A percentile compares a stretch with the other conserved stretches of the same genome.
These are phyloP conservation scores for Flaveria trinervia DNA, from an alignment of 129 eudicot genomes.

Conservation along the genomic window DNA sequence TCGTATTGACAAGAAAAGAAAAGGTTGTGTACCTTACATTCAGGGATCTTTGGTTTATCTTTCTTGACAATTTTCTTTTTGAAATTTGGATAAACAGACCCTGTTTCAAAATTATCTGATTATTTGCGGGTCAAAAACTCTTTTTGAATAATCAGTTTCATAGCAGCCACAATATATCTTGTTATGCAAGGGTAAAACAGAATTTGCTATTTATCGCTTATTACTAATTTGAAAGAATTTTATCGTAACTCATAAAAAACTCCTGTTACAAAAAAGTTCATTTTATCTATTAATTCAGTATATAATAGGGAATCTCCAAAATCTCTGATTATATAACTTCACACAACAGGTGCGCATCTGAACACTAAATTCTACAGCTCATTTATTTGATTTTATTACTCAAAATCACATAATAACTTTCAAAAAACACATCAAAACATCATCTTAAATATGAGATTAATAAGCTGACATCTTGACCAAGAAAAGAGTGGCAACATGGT, in stretches of 20 bases:
- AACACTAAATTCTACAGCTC: not conserved
- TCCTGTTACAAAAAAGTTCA: not conserved
- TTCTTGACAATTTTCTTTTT: not conserved
- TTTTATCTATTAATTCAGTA: too few species aligned
- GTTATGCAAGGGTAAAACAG: not conserved
- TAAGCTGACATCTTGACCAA: not conserved
- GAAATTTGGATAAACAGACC: not conserved
- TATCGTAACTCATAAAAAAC: not conserved
- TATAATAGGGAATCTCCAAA: too few species aligned
- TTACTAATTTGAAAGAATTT: not conserved
- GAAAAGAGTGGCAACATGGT: slow-evolving; percentile 11
- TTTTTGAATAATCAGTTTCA: not conserved
- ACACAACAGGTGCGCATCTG: not conserved
- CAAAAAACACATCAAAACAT: not conserved
- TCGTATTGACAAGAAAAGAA: not conserved
- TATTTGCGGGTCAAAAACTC: not conserved
- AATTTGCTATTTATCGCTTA: not conserved
- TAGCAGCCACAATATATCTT: not conserved
- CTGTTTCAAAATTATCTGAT: not conserved
- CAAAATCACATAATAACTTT: not conserved
- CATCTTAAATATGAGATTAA: not conserved
- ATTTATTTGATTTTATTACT: not conserved
- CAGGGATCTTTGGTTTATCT: not conserved
- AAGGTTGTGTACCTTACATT: not conserved
- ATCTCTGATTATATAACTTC: too few species aligned